Evolutionary conservation across 106 monocot species (phyloP), one percentile per base, ranked within the genome.

Genomic region (Chionographis japonica): DNA sequence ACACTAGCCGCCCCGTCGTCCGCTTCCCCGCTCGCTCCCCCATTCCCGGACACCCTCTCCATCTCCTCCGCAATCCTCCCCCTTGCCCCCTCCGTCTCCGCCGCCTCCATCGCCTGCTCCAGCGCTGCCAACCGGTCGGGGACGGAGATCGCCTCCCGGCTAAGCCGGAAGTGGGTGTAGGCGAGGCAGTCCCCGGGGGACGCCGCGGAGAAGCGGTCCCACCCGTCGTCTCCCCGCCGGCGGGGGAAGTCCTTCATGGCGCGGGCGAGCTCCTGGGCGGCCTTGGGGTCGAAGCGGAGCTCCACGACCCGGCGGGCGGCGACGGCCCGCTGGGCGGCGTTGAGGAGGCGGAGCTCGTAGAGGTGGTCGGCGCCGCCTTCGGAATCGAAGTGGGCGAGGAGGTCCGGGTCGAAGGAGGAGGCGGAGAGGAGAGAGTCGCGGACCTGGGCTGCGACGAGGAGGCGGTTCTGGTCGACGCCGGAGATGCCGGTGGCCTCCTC

Each of bases 401-500:
- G 15, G 54, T 82, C 76, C 2, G 65, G 68, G 19, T 83, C 80
- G 57, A 93, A 54, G 14, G 63, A 42, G 66, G 66, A 42, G 50
- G 77, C 57, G 27, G 27, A 27, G 63, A 86, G 3, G 49, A 94
- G 87, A 46, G 94, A 94, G 49, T 83, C 83, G 40, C 91, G 94
- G 72, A 94, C 90, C 78, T 86, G 84, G 66, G 78, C 10, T 69
- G 76, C 88, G 54, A 97, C 95, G 56, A 69, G 58, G 54, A 97
- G 63, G 74, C 74, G 70, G 80, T 92, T 97, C 80, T 97, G 95
- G 50, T 97, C 86, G 71, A 85, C 86, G 69, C 86, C 86, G 63
- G 89, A 56, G 75, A 97, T 77, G 56, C 95, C 92, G 49, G 95
- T 92, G 73, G 63, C 65, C 76, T 97, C 95, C 79, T 97, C 92